Evolutionary conservation across 768 basidiomycete genomes (phyloP).

Genomic region (Coprinellus aureogranulatus): DNA sequence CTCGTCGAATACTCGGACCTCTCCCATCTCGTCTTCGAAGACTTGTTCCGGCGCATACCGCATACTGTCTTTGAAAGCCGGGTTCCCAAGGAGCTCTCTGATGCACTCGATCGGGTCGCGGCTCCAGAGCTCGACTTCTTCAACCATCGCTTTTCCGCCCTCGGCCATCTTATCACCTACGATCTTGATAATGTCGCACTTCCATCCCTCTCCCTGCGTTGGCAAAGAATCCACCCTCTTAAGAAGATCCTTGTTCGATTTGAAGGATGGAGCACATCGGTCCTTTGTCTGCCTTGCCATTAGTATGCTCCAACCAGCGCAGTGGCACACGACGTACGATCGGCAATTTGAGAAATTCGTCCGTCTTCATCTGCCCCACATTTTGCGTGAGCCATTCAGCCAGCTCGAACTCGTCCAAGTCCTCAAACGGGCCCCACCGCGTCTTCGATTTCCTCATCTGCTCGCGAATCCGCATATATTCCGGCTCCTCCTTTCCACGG

Average conservation of each 20-base stretch:
- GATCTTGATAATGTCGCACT: slow-evolving; percentile 16
- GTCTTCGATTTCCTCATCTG: not conserved
- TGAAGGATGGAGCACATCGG: slow-evolving; percentile 19
- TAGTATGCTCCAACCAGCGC: too few relatives aligned
- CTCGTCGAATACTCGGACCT: slow-evolving; percentile 18
- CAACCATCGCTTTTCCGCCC: slow-evolving; percentile 5
- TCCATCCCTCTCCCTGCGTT: slow-evolving; percentile 19
- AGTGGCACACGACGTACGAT: too few relatives aligned
- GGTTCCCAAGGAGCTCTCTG: slow-evolving; percentile 26
- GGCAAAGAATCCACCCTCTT: slow-evolving; percentile 26
- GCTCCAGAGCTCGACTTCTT: slow-evolving; percentile 19
- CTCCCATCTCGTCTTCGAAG: slow-evolving; percentile 13
- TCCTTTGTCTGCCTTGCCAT: slow-evolving; percentile 22
- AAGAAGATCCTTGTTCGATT: slow-evolving; percentile 21
- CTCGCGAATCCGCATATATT: not conserved
- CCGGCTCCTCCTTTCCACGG: not conserved
- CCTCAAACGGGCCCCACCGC: slow-evolving; percentile 29
- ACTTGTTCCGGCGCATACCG: slow-evolving; percentile 25
- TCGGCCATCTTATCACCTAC: slow-evolving; percentile 14
- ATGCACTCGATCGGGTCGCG: slow-evolving; percentile 28
- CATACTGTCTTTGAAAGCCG: slow-evolving; percentile 25
- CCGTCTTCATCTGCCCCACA: slow-evolving; percentile 25
- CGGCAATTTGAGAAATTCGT: slow-evolving; percentile 29
- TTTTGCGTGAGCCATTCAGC: slow-evolving; percentile 30
- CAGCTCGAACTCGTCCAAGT: slow-evolving; percentile 31